phyloP scores from a whole-genome alignment of 2,329 filamentous ascomycete species.

The Aureobasidium pullulans region DNA sequence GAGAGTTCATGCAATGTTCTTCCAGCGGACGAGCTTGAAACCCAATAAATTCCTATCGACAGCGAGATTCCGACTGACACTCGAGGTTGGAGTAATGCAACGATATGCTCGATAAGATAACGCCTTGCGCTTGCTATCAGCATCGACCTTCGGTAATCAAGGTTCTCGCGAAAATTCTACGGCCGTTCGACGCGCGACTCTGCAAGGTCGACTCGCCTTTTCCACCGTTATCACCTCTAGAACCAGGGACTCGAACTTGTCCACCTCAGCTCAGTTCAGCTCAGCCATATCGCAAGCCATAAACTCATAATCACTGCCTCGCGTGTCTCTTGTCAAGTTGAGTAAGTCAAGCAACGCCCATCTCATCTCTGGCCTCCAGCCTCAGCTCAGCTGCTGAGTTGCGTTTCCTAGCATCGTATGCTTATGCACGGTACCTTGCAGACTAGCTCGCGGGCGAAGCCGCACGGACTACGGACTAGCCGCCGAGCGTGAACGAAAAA shows the following conservation, averaged over 20 bases:
- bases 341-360: background rate
- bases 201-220: background rate
- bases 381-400: background rate
- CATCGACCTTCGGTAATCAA: constrained; percentile 1
- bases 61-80: no score
- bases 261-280: background rate
- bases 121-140: no score
- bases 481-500: constrained; percentile 3
- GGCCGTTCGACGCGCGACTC: background rate
- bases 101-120: no score
- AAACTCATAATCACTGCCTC: background rate
- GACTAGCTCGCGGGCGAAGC: background rate
- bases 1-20: no score
- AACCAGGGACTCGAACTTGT: background rate
- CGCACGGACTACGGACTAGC: constrained; percentile 7
- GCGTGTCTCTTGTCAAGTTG: background rate
- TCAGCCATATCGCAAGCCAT: background rate
- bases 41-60: no score
- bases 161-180: constrained; percentile 2
- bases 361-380: background rate
- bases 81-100: no score
- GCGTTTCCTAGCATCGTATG: background rate
- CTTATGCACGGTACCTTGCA: constrained; percentile 8
- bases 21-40: no score
- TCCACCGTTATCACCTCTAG: background rate